Evolutionary conservation across 1,284 basidiomycete genomes (phyloP).

Genomic region (Cutaneotrichosporon curvatum): DNA sequence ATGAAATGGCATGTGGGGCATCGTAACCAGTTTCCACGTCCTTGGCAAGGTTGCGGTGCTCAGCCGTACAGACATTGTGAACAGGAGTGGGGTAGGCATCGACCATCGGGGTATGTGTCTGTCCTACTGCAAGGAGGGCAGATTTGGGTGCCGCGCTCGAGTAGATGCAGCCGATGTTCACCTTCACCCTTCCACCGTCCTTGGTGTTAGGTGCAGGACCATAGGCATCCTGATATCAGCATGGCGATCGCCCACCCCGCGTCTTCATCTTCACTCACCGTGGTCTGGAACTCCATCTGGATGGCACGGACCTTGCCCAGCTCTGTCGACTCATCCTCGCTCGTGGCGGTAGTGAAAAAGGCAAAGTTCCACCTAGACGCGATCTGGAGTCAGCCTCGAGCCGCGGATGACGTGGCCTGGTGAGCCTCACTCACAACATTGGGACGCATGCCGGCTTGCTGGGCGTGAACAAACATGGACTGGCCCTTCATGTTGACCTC

Average conservation of each 20-base stretch:
- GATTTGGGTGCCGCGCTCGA: constrained; percentile 14
- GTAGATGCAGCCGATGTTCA: constrained; percentile 66
- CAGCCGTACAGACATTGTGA: constrained; percentile 62
- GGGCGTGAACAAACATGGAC: constrained; percentile 93
- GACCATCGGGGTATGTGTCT: constrained; percentile 62
- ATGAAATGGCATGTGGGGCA: constrained; percentile 64
- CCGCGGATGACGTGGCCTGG: neutral
- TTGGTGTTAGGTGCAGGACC: constrained; percentile 57
- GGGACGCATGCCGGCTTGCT: constrained; percentile 90
- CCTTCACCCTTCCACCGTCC: constrained; percentile 68
- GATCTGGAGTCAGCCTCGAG: constrained; percentile 43
- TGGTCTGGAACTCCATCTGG: constrained; percentile 95
- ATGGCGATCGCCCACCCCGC: neutral
- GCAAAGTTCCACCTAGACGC: constrained; percentile 95
- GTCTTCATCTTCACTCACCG: too few species aligned
- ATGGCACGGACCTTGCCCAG: constrained; percentile 71
- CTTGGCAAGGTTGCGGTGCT: constrained; percentile 57
- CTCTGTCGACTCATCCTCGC: constrained; percentile 53
- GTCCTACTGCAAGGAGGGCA: constrained; percentile 48
- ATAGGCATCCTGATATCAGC: constrained; percentile 52
- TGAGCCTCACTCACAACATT: constrained; percentile 60
- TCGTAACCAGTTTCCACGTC: constrained; percentile 75
- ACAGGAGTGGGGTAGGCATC: constrained; percentile 33
- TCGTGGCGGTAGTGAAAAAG: constrained; percentile 58
- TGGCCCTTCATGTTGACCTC: constrained; percentile 62